A percentile compares a stretch with the other conserved stretches of the same genome.
Conservation (phyloP, 2,329 filamentous ascomycete species). For the Byssochlamys sp. region DNA sequence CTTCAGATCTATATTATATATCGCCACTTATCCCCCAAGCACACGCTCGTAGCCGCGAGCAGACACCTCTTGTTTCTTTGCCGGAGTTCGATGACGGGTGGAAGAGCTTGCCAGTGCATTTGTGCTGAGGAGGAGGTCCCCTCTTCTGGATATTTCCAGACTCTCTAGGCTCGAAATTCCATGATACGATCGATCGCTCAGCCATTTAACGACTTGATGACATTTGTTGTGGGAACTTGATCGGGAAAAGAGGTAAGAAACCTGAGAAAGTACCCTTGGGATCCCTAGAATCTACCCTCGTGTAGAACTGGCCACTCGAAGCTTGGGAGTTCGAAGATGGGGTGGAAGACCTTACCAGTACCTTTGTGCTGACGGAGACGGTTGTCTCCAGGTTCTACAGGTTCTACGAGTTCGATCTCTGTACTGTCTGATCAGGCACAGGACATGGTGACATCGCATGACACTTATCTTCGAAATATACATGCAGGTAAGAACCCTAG, state of each 20-base stretch:
- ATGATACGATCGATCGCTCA: background rate
- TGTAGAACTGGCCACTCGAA: background rate
- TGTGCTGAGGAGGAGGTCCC: conserved; percentile 2
- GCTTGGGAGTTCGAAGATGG: background rate
- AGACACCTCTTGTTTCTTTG: background rate
- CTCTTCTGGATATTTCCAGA: background rate
- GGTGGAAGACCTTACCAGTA: conserved; percentile 5
- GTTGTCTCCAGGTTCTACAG: conserved; percentile 1
- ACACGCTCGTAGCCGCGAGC: background rate
- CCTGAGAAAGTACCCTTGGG: background rate
- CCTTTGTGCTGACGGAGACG: conserved; percentile 1
- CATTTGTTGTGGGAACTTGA: background rate
- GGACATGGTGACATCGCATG: background rate
- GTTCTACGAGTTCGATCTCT: background rate
- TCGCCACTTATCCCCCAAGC: background rate
- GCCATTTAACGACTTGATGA: background rate
- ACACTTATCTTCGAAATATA: background rate
- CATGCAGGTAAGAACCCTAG: background rate
- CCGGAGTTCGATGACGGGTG: conserved; percentile 1
- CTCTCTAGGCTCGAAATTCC: background rate
- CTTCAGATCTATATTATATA: background rate
- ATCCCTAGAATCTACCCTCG: background rate
- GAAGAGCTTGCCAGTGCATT: conserved; percentile 4
- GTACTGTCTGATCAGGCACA: background rate
- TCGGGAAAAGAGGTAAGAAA: background rate